These are phyloP conservation scores for Fusarium sp. DNA, from an alignment of 2,329 filamentous ascomycete species.

Conservation along the genomic window DNA sequence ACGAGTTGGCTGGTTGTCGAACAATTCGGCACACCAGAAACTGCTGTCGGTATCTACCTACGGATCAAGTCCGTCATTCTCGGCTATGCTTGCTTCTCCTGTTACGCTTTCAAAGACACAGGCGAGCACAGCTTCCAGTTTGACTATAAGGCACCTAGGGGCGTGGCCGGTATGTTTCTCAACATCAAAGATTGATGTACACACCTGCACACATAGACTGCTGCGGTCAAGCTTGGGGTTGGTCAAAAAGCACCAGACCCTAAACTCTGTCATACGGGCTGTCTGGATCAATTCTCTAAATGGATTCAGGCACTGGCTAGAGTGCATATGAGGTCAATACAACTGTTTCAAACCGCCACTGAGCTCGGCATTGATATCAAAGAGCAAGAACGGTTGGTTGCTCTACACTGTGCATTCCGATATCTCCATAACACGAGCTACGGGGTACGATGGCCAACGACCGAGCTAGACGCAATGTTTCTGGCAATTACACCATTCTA, in stretches of 20 bases:
- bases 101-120: slow-evolving; percentile 30
- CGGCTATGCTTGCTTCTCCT: slow-evolving; percentile 47
- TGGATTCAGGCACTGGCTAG: slow-evolving; percentile 21
- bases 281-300: slow-evolving; percentile 24
- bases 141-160: slow-evolving; percentile 38
- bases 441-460: slow-evolving; percentile 31
- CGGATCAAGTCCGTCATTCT: slow-evolving; percentile 38
- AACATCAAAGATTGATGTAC: slow-evolving; percentile 36
- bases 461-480: slow-evolving; percentile 25
- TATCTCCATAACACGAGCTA: slow-evolving; percentile 38
- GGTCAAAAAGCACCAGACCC: slow-evolving; percentile 16
- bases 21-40: slow-evolving; percentile 18
- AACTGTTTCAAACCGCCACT: slow-evolving; percentile 39
- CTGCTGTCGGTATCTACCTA: slow-evolving; percentile 27
- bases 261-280: slow-evolving; percentile 16
- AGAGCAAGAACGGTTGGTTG: slow-evolving; percentile 30
- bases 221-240: slow-evolving; percentile 17
- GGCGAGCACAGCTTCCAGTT: slow-evolving; percentile 25
- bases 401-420: slow-evolving; percentile 26
- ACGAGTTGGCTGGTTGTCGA: slow-evolving; percentile 26
- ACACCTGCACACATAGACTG: slow-evolving; percentile 23
- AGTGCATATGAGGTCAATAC: slow-evolving; percentile 32
- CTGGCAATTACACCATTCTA: slow-evolving; percentile 39
- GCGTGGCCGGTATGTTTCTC: slow-evolving; percentile 43
- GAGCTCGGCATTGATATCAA: slow-evolving; percentile 32